phyloP scores from a whole-genome alignment of 108 stramenopile genomes.

The Cyclotella cryptica region DNA sequence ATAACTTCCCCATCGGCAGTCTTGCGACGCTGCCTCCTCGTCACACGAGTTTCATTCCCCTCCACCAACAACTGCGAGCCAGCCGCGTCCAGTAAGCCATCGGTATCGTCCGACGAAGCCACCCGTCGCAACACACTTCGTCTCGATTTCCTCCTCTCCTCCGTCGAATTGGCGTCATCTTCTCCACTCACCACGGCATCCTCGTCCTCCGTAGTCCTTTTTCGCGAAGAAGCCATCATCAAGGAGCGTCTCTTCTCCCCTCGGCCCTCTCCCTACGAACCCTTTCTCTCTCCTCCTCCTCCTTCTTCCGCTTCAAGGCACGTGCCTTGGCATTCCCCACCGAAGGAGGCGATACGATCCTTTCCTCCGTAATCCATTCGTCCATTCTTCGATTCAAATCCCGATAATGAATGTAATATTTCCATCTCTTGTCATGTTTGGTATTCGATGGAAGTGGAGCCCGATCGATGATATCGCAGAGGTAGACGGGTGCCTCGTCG shows the following conservation, averaged over 20 bases:
- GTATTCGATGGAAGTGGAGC: constrained; percentile 38
- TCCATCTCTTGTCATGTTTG: constrained; percentile 52
- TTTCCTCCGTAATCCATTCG: constrained; percentile 92
- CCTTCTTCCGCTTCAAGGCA: constrained; percentile 67
- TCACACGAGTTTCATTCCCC: constrained; percentile 15
- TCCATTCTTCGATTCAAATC: constrained; percentile 99
- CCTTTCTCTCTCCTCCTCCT: constrained; percentile 40
- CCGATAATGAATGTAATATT: constrained; percentile 97
- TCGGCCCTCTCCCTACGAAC: constrained; percentile 21
- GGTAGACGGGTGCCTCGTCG: constrained; percentile 52
- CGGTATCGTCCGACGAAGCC: background rate
- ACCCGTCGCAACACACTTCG: constrained; percentile 1
- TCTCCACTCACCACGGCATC: constrained; percentile 2
- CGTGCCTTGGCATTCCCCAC: constrained; percentile 87
- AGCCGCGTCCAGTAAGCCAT: constrained; percentile 5
- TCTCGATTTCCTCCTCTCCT: background rate
- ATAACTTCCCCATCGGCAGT: constrained; percentile 15
- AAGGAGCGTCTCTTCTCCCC: constrained; percentile 19
- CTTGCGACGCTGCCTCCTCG: constrained; percentile 24
- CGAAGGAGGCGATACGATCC: constrained; percentile 80
- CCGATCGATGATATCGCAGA: constrained; percentile 90
- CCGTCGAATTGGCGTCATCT: background rate
- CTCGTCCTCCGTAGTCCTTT: background rate
- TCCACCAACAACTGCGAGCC: constrained; percentile 5
- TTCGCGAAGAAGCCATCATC: constrained; percentile 18